These are phyloP conservation scores for Macrolepiota fuliginosa DNA, from an alignment of 768 basidiomycete species.

Conservation along the genomic window DNA sequence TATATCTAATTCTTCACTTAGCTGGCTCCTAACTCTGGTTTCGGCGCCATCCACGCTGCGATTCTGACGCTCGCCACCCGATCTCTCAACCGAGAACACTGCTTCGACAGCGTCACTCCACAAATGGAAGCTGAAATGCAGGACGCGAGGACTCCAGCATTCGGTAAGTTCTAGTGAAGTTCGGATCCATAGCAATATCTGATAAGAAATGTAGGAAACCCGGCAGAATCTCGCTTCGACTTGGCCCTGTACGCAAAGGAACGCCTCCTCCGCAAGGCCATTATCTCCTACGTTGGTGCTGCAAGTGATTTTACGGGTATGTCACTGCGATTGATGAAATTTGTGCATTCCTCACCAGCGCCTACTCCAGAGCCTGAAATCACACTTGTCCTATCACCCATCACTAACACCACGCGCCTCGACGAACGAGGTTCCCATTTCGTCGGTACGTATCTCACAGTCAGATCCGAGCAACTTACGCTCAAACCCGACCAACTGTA, in stretches of 20 bases:
- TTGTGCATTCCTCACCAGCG: not conserved
- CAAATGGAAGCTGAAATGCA: slow-evolving; percentile 65
- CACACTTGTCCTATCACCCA: slow-evolving; percentile 66
- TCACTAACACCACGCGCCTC: slow-evolving; percentile 52
- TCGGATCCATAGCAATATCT: not conserved
- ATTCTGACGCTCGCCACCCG: slow-evolving; percentile 73
- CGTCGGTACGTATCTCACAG: slow-evolving; percentile 40
- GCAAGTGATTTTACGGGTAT: slow-evolving; percentile 71
- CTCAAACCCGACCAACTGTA: slow-evolving; percentile 21
- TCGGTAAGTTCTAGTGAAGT: slow-evolving; percentile 38
- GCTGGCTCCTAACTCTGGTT: slow-evolving; percentile 70
- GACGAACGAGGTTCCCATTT: slow-evolving; percentile 59
- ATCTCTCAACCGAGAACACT: slow-evolving; percentile 58
- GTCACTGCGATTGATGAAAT: slow-evolving; percentile 9
- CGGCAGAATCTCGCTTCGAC: slow-evolving; percentile 57
- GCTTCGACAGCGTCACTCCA: slow-evolving; percentile 56
- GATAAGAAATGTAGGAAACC: slow-evolving; percentile 40
- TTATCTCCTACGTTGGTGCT: slow-evolving; percentile 66
- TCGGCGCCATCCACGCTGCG: slow-evolving; percentile 82
- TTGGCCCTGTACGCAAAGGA: slow-evolving; percentile 53
- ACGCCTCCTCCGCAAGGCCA: slow-evolving; percentile 53
- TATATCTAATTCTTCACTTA: slow-evolving; percentile 19
- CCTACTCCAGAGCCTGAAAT: slow-evolving; percentile 62
- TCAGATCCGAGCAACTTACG: not conserved
- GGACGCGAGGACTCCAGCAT: slow-evolving; percentile 50